phyloP scores from a whole-genome alignment of 768 basidiomycete genomes.

The Leucocoprinus leucothites region DNA sequence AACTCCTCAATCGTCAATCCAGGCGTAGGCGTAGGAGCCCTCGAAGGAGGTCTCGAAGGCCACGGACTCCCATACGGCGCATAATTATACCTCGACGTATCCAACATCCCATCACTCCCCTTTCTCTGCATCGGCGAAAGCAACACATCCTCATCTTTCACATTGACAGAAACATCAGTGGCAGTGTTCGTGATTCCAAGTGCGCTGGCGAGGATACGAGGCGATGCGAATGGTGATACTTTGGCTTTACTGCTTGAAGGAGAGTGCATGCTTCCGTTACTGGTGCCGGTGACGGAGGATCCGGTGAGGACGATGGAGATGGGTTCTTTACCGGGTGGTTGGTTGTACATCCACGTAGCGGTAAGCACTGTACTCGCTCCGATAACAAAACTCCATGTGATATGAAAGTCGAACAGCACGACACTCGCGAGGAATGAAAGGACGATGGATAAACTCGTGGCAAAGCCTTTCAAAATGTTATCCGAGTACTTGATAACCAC shows the following conservation, averaged over 20 bases:
- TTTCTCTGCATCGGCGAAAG: slow-evolving; percentile 6
- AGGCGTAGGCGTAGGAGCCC: slow-evolving; percentile 22
- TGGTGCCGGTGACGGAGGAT: not conserved
- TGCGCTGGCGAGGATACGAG: slow-evolving; percentile 38
- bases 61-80: slow-evolving; percentile 43
- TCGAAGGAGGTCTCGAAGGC: slow-evolving; percentile 30
- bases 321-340: slow-evolving; percentile 42
- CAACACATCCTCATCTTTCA: not conserved
- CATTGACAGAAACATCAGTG: not conserved
- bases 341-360: slow-evolving; percentile 96
- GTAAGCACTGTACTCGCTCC: slow-evolving; percentile 83
- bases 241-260: slow-evolving; percentile 1
- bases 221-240: slow-evolving; percentile 17
- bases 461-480: slow-evolving; percentile 97
- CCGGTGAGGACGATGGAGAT: slow-evolving; percentile 23
- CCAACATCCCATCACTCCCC: slow-evolving; percentile 21
- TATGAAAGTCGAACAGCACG: slow-evolving; percentile 83
- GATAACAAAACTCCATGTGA: slow-evolving; percentile 84
- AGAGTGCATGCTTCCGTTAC: no score
- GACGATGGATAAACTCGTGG: slow-evolving; percentile 91
- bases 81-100: slow-evolving; percentile 33
- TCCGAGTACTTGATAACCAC: slow-evolving; percentile 97
- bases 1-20: not conserved
- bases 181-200: slow-evolving; percentile 34
- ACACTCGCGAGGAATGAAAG: slow-evolving; percentile 94